Evolutionary conservation across 1,284 basidiomycete genomes (phyloP), one percentile per base, ranked within the genome.

Genomic region (Fomitopsis schrenkii): DNA sequence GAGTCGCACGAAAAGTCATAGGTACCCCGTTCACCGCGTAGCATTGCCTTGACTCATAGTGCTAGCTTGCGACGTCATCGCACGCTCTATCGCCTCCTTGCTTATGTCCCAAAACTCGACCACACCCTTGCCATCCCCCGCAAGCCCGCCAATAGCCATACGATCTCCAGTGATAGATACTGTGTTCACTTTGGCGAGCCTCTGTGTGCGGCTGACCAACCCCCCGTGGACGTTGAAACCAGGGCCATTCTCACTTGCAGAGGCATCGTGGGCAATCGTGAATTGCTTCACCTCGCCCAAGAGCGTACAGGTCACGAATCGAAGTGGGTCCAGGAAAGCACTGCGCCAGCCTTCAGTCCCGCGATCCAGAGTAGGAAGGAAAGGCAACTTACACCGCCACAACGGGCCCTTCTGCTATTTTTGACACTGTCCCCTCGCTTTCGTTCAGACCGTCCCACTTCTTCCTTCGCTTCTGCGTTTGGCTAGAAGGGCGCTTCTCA

Each of bases 391-490:
- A 91, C 90, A 87, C 65, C 12, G 82, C 83, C 58, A 90, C 87
- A 28, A 93, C 75, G 19, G 90, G 88, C 2, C 90, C 90, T 62
- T 89, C 83, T 1, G 85, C 87, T 19, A 86, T 76, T 61, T 85
- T 82, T 46, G 76, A 63, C 35, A 80, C 71, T 44, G 79, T 59
- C n/a, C 79, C 79, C 44, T 77, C 76, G 0, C 82, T 77, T 41
- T 73, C 72, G 59, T 77, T 77, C 28, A 93, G 74, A 1, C 91
- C 91, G 63, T 85, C 83, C 91, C 91, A 93, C 69, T 85, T 91
- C 59, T 83, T 80, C 22, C 77, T 77, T 64, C 81, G 81, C 68
- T 85, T 83, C 64, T 79, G 78, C 30, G 59, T 64, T n/a, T 68
- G 62, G 17, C 70, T 62, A 17, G 69, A 58, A 7, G 71, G 57